Evolutionary conservation across 768 basidiomycete genomes (phyloP), one percentile per base, ranked within the genome.

Genomic region (Boletus rubroflammeus): DNA sequence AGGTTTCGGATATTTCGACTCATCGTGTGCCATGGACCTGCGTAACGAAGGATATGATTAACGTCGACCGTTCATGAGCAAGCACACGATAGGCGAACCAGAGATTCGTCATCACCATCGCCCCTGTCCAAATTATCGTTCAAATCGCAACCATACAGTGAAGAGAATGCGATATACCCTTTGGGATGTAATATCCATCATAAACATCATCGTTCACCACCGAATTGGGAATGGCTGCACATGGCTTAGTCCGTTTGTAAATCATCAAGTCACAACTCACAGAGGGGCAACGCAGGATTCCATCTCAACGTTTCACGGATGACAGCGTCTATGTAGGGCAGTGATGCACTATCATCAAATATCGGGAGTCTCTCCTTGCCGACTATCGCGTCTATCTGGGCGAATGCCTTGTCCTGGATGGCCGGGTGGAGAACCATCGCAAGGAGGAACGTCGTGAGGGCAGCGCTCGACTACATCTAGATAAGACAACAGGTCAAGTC

Each of bases 311-410:
- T 57, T 58, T 77, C 76, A 48, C 72, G 71, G n/a, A 71, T 65
- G 10, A 75, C 68, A 5, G 73, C 72, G 4, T 62, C 65, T 6
- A 74, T 65, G 47, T 75, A 78, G 1, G 73, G 73, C 13, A 78
- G 49, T 6, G 34, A 55, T 11, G 46, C 15, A 31, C 58, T 51
- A 26, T 70, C 62, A 10, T 45, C 47, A 25, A 55, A 34, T 2
- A 40, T 61, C 29, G 62, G 67, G 1, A 68, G 55, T 14, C 56
- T 58, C 38, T 50, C 55, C 38, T 54, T 65, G 32, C 64, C 62
- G 9, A 68, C 45, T 0, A 65, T 50, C 14, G 54, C 34, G 3
- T 67, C 53, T 35, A 67, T 55, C 43, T 58, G 51, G 7, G 50
- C 51, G 23, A 58, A 41, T 14, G 50, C 61, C 51, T 55, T 55